phyloP scores from a whole-genome alignment of 1,139 yeast species.

The Lodderomyces parapsilosis region DNA sequence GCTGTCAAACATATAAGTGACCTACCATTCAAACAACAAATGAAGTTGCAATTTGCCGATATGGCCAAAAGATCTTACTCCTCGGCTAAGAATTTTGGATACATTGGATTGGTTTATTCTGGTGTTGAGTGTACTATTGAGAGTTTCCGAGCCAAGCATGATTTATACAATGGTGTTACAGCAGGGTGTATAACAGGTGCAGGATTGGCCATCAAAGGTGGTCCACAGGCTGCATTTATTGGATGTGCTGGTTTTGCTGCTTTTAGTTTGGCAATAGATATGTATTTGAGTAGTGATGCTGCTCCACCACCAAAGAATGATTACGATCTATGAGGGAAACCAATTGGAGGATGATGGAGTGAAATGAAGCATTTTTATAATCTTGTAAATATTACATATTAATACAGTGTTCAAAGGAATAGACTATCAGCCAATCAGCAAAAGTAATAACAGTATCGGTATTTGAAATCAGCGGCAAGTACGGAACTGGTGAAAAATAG shows the following conservation, averaged over 20 bases:
- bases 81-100: constrained; percentile 93
- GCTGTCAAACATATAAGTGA: constrained; percentile 63
- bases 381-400: constrained; percentile 3
- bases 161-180: constrained; percentile 83
- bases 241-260: constrained; percentile 99
- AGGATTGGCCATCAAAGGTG: constrained; percentile 86
- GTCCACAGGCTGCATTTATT: constrained; percentile 86
- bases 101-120: constrained; percentile 87
- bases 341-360: not conserved
- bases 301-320: constrained; percentile 86
- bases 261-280: constrained; percentile 88
- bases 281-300: constrained; percentile 84
- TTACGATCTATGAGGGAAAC: constrained; percentile 64
- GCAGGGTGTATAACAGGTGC: constrained; percentile 97
- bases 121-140: constrained; percentile 95
- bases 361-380: not conserved
- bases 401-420: not conserved
- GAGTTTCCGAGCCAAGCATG: constrained; percentile 83
- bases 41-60: constrained; percentile 86
- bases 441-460: constrained; percentile 39
- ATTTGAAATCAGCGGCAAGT: constrained; percentile 27
- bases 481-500: constrained; percentile 20
- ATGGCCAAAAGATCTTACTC: constrained; percentile 87
- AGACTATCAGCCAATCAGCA: constrained; percentile 20
- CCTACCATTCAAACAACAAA: constrained; percentile 88